Base-by-base conservation (phyloP, 208 protist genomes). In the Novymonas esmeraldas region DNA sequence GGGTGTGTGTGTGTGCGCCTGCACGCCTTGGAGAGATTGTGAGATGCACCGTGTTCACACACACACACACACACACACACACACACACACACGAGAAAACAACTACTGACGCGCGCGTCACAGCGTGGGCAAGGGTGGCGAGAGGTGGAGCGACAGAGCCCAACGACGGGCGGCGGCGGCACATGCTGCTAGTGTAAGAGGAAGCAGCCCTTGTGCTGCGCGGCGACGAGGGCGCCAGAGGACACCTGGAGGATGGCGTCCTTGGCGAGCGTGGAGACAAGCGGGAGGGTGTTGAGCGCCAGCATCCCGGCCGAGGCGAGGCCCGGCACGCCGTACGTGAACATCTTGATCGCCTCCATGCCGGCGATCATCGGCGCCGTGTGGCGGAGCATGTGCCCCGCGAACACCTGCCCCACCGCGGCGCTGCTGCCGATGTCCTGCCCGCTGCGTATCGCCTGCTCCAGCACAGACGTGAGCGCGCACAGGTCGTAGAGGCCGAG, bases 401-500 rank as follows among this genome's bases (percentile, higher is more conserved):
- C 77, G 56, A 92, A 94, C 7, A 82, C 75, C 61, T 93, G 79
- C 3, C 87, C 92, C 29, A 95, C 87, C 6, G 83, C 80, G 16
- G 73, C 70, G 5, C 80, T 79, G 66, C 79, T 93, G 39, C 87
- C 87, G 70, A 96, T 87, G 45, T 94, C 88, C 64, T 92, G 86
- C 1, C 92, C 92, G 36, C 66, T 72, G 11, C 78, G 56, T 34
- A 96, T 76, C 7, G 85, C 87, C 28, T 70, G 52, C 64, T 93
- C 83, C 46, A 95, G 44, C 26, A 92, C 66, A 20, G 80, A 70
- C 0, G 76, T 79, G 54, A 97, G 72, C 0, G 82, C 83, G 59
- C 85, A 94, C 7, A 93, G 74, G 73, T 96, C 90, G 73, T 95
- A 92, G 45, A 98, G 75, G 31, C 93, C 95, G 39, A 96, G 79